Evolutionary conservation across 441 rosid species (phyloP).

Genomic region (Pelargonium cotyledonis): DNA sequence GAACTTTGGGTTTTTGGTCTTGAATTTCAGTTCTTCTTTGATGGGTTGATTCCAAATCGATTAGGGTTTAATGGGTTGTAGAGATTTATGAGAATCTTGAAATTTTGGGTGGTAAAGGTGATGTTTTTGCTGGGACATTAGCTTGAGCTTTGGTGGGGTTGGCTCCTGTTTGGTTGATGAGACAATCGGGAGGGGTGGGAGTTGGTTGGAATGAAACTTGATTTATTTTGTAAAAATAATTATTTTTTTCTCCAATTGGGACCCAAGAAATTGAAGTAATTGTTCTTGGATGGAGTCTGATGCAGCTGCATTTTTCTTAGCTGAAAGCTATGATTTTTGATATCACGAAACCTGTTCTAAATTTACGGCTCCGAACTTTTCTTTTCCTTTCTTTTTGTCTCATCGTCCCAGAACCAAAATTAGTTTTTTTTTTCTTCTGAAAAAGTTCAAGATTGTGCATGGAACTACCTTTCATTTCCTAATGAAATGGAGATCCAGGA

Average conservation of each 20-base stretch:
- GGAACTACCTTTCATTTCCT: neutral
- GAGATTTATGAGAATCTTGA: constrained; percentile 20
- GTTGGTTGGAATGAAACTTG: constrained; percentile 4
- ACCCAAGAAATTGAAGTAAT: constrained; percentile 12
- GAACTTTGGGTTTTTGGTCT: too few species aligned
- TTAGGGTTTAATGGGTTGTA: constrained; percentile 25
- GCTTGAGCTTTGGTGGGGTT: neutral
- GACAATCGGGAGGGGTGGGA: constrained; percentile 21
- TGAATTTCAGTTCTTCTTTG: too few species aligned
- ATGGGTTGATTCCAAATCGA: constrained; percentile 10
- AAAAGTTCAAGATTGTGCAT: neutral
- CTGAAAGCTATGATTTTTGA: neutral
- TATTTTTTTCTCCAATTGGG: constrained; percentile 4
- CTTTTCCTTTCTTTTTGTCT: neutral
- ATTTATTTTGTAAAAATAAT: constrained; percentile 13
- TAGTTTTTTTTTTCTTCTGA: neutral
- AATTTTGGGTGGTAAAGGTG: constrained; percentile 24
- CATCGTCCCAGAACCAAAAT: neutral
- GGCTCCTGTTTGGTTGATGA: constrained; percentile 20
- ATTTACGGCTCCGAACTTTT: neutral
- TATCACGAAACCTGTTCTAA: neutral
- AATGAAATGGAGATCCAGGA: constrained; percentile 1
- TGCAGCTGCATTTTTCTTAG: neutral
- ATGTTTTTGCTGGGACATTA: neutral
- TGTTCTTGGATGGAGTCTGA: neutral